Base-by-base conservation (phyloP, 2,329 filamentous ascomycete genomes). In the Cyclaneusma minus region DNA sequence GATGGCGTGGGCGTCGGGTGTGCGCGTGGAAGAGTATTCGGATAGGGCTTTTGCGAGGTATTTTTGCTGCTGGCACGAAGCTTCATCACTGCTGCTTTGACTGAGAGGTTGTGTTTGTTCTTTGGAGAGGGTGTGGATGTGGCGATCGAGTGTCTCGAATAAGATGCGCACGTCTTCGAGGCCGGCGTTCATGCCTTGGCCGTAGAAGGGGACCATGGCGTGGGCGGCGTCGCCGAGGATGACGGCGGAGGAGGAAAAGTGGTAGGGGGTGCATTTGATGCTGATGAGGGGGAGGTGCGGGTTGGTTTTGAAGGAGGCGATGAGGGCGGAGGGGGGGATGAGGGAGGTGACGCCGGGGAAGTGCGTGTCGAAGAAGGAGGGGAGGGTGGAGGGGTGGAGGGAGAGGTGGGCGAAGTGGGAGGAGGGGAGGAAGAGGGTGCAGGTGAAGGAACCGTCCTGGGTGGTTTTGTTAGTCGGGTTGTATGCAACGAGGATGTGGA, bases 171-270 rank as follows among this genome's bases (percentile, higher is more conserved):
- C 84, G 42, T 94, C 87, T 55, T 98, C 89, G 21, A 98, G 68
- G 1, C 89, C 89, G 0, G 89, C 80, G 45, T 98, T 98, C 74
- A 98, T 91, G 19, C 89, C 89, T 50, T 98, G 89, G 0, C 89
- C 89, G 50, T 95, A 98, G 52, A 98, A 98, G 0, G 89, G 89
- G 0, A 98, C 84, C 75, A 98, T 94, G 30, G 91, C 89, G 49
- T 98, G 89, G 0, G 89, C 85, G 6, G 89, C 84, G 47, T 98
- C 89, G 31, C 89, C 89, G 18, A 98, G 49, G 25, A 98, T 82
- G 32, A 92, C 83, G 16, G 67, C 83, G 1, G 73, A 78, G 13
- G 71, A 70, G 25, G 56, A 61, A 55, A 70, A 83, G 55, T 93
- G 83, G 52, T 95, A 81, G 0, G 89, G 89, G 11, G 67, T 67